Evolutionary conservation across 2,329 filamentous ascomycete genomes (phyloP).

Genomic region (Sclerotiophoma versabilis): DNA sequence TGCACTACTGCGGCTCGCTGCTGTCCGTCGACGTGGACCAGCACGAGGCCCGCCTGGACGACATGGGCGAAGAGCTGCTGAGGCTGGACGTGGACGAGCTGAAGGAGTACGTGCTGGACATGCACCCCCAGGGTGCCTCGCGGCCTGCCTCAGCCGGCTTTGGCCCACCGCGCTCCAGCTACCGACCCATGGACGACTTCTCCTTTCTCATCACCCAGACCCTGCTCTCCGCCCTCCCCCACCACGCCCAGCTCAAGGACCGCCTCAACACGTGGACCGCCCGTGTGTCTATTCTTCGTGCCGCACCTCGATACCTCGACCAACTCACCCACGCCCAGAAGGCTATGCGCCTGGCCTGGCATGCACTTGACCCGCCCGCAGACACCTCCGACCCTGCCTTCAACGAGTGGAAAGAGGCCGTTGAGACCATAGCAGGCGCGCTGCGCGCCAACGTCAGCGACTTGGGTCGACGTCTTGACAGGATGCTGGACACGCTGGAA

Average conservation of each 20-base stretch:
- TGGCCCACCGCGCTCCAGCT: constrained; percentile 51
- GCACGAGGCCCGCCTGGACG: constrained; percentile 76
- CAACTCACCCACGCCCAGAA: constrained; percentile 70
- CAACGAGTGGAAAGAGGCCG: constrained; percentile 46
- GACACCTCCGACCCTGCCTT: constrained; percentile 45
- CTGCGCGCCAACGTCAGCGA: constrained; percentile 73
- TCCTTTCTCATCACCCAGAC: constrained; percentile 90
- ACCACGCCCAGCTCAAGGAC: constrained; percentile 74
- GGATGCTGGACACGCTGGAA: constrained; percentile 86
- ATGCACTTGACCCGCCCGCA: constrained; percentile 59
- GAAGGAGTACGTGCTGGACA: constrained; percentile 84
- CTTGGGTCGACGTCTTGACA: constrained; percentile 77
- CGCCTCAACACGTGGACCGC: constrained; percentile 81
- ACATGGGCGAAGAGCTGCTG: constrained; percentile 74
- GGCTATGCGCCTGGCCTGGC: constrained; percentile 72
- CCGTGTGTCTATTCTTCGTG: constrained; percentile 75
- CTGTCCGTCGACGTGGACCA: constrained; percentile 66
- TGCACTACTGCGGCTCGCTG: constrained; percentile 74
- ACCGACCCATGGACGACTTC: constrained; percentile 83
- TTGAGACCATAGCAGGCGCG: constrained; percentile 64
- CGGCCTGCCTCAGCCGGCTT: constrained; percentile 55
- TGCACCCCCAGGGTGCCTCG: constrained; percentile 65
- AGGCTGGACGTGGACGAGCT: constrained; percentile 82
- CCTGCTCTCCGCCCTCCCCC: constrained; percentile 85
- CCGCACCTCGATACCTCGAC: constrained; percentile 72